Conservation (phyloP, 2,329 filamentous ascomycete species). For the Fusarium caatingaense region DNA sequence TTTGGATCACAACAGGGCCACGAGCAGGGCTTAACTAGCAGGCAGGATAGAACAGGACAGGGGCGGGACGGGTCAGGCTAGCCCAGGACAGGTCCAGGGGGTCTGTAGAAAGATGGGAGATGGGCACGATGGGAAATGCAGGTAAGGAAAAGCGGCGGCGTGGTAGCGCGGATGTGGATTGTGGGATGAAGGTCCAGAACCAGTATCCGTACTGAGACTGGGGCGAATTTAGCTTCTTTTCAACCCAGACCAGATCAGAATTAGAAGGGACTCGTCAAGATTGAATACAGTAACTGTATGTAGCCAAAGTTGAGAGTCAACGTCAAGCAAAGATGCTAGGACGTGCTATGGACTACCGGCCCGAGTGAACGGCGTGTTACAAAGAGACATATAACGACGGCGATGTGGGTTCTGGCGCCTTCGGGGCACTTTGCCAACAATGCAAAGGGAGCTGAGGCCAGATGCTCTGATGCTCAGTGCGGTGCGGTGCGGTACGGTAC, state of each 20-base stretch:
- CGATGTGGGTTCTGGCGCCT: constrained; percentile 24
- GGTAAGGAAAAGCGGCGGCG: constrained; percentile 45
- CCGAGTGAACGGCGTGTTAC: constrained; percentile 34
- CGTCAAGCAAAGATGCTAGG: constrained; percentile 5
- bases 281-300: constrained; percentile 11
- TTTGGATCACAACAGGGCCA: constrained; percentile 46
- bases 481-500: not conserved
- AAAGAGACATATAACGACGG: constrained; percentile 14
- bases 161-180: constrained; percentile 19
- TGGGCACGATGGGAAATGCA: constrained; percentile 37
- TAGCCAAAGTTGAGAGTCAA: constrained; percentile 8
- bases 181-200: constrained; percentile 44
- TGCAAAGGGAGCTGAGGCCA: constrained; percentile 2
- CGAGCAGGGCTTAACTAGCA: constrained; percentile 37
- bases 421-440: constrained; percentile 6
- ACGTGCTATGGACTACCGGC: constrained; percentile 23
- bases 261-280: not conserved
- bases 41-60: constrained; percentile 17
- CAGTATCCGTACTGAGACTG: constrained; percentile 27
- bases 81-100: constrained; percentile 1
- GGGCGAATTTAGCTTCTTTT: constrained; percentile 9
- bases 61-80: constrained; percentile 7
- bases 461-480: not conserved
- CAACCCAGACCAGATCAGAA: not conserved
- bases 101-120: not conserved